These are phyloP conservation scores for Alternaria consortialis DNA, from an alignment of 2,329 filamentous ascomycete species.

Conservation along the genomic window DNA sequence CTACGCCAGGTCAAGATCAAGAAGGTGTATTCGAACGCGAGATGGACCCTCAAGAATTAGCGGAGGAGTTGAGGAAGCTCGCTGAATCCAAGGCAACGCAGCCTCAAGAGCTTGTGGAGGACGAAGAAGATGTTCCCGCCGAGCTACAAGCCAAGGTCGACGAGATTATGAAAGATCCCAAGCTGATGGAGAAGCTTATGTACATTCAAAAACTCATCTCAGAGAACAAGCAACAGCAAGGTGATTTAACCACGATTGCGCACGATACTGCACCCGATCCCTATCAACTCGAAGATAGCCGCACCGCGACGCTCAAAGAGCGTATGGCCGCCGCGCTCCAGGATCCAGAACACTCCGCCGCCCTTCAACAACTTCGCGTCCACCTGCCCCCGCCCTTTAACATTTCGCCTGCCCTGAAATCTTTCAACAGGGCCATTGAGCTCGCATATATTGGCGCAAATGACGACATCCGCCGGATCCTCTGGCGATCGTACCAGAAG, in stretches of 20 bases:
- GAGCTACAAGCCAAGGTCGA: slow-evolving; percentile 47
- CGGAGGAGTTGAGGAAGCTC: slow-evolving; percentile 34
- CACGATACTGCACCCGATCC: slow-evolving; percentile 43
- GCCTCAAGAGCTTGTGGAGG: slow-evolving; percentile 14
- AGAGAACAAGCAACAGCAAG: slow-evolving; percentile 19
- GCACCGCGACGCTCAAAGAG: slow-evolving; percentile 34
- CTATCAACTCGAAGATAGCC: slow-evolving; percentile 31
- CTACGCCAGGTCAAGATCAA: slow-evolving; percentile 12
- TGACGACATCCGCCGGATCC: slow-evolving; percentile 45
- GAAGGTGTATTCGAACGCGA: slow-evolving; percentile 30
- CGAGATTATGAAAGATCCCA: slow-evolving; percentile 46
- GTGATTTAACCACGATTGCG: slow-evolving; percentile 26
- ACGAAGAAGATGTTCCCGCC: slow-evolving; percentile 35
- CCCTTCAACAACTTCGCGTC: slow-evolving; percentile 39
- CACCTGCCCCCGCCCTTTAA: slow-evolving; percentile 43
- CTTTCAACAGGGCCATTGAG: slow-evolving; percentile 48
- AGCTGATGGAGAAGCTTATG: slow-evolving; percentile 44
- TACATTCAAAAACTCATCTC: slow-evolving; percentile 41
- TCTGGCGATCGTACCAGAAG: slow-evolving; percentile 49
- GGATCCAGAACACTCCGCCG: slow-evolving; percentile 43
- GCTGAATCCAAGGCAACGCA: slow-evolving; percentile 17
- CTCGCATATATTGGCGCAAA: slow-evolving; percentile 49
- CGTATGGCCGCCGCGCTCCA: slow-evolving; percentile 36
- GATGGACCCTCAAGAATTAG: slow-evolving; percentile 33
- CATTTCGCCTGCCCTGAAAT: slow-evolving; percentile 41